Evolutionary conservation across 2,329 filamentous ascomycete genomes (phyloP), one percentile per base, ranked within the genome.

Genomic region (Alternaria brassicicola): DNA sequence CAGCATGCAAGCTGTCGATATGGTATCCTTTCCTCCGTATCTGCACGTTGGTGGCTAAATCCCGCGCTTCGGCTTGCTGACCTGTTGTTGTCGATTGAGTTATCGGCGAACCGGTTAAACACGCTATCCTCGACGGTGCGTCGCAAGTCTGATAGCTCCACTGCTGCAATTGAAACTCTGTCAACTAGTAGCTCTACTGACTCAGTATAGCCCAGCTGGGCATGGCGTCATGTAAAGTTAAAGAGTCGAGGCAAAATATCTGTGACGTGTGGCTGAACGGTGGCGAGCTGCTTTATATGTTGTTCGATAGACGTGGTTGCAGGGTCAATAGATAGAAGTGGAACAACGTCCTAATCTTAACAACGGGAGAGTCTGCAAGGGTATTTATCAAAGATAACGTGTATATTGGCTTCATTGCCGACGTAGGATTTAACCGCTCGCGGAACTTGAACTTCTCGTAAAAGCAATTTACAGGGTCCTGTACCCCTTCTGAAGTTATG

Each of bases 251-350:
- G 38, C 30, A 49, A 25, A 46, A 38, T 39, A 30, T 23, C 41
- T 59, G 56, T 42, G 52, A 59, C 56, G 31, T 59, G 56, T 59
- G 52, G 52, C 56, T 59, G 41, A 38, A 31, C 39, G 13, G 52
- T 55, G 52, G 56, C 52, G 52, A 59, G 43, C 55, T 58, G 55
- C 51, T 42, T 17, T 25, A n/a, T 58, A 45, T 50, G 56, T 42
- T 55, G 56, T 45, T 51, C 45, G 47, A 46, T 17, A 38, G 30
- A 19, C 31, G 41, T 17, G 19, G 41, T 35, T 30, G 42, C 30
- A 53, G 51, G 35, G 13, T 43, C 52, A 35, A 51, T 46, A 45
- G 19, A 51, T 46, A 35, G 13, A 38, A 15, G 28, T 35, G 42
- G 26, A 30, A 35, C 31, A 43, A 35, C 6, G 25, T 55, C 36